Evolutionary conservation across 2,329 filamentous ascomycete genomes (phyloP), one percentile per base, ranked within the genome.

Genomic region (Cladosporium sphaerospermum): DNA sequence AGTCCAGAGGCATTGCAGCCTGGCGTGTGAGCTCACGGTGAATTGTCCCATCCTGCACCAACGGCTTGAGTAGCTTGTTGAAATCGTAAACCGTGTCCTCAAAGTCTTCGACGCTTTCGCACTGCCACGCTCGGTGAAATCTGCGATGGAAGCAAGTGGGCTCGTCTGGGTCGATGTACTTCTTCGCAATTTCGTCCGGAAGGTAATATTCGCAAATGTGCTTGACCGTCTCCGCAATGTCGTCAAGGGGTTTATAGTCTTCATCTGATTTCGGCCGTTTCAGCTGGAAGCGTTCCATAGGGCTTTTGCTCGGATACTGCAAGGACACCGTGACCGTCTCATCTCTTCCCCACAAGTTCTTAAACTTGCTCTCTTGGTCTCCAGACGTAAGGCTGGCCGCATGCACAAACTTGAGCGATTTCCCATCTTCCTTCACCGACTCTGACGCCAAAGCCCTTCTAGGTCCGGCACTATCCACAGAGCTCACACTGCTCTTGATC

Each of bases 1-100:
- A 86, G 71, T 97, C 96, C 14, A 91, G 85, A 66, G 96, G 78
- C 37, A 88, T 75, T 44, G 80, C 78, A 62, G 86, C 84, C 66
- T 82, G 82, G 45, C 75, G 73, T 59, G 87, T 81, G 44, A 97
- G 77, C 60, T 88, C 86, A 61, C 79, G 82, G 16, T 83, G 79
- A 56, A 97, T 82, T 9, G 81, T 82, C 39, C 88, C 89, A 62
- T 86, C 80, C 57, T 79, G 75, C 16, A 90, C 79, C 31, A 90
- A 76, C 18, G 75, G 73, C 19, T 79, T 73, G 37, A 97, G 76
- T 28, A 82, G 76, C 50, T 77, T 72, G 71, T 97, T 97, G 77
- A 93, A 96, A 52, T 85, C 82, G 46, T 79, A 71, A 23, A 99
- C 75, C 3, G 87, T 84, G 42, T 80, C 73, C 58, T 83, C 82